Percentiles rank a stretch among this genome's conserved stretches.
Conservation (phyloP, 179 eudicot genomes). For the Carnegiea gigantea region DNA sequence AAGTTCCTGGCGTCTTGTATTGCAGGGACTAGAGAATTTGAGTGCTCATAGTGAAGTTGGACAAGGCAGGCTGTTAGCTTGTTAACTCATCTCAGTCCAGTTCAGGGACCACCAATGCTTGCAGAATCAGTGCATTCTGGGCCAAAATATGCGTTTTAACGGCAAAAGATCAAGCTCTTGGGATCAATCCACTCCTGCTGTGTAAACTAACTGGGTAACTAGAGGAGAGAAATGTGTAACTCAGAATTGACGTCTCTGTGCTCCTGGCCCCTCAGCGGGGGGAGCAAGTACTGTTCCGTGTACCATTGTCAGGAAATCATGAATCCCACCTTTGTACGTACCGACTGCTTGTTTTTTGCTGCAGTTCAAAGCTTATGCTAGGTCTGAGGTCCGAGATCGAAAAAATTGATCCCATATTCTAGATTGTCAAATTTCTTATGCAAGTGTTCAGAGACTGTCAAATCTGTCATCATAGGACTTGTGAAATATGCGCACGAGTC, state of each 20-base stretch:
- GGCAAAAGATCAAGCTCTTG: background rate
- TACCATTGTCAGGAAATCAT: conserved; percentile 7
- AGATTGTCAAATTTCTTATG: too few relatives aligned
- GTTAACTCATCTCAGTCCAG: conserved; percentile 1
- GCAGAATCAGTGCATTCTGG: conserved; percentile 8
- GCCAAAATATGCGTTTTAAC: background rate
- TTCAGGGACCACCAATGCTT: background rate
- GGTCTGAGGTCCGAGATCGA: too few relatives aligned
- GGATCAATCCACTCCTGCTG: background rate
- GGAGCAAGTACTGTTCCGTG: conserved; percentile 10
- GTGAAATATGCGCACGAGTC: too few relatives aligned
- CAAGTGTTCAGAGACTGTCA: too few relatives aligned
- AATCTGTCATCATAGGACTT: too few relatives aligned
- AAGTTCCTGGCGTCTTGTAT: background rate
- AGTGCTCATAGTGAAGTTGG: background rate
- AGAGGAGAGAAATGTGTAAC: conserved; percentile 5
- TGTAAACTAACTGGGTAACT: conserved; percentile 19
- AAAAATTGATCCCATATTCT: too few relatives aligned
- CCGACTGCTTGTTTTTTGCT: too few relatives aligned
- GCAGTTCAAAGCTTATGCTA: too few relatives aligned
- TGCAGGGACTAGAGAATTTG: conserved; percentile 37
- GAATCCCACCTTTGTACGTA: background rate
- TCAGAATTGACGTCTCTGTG: background rate
- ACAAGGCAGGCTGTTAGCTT: background rate
- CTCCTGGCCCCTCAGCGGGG: background rate